Evolutionary conservation across 306 rosid species (phyloP).

Genomic region (Cucumis melo): DNA sequence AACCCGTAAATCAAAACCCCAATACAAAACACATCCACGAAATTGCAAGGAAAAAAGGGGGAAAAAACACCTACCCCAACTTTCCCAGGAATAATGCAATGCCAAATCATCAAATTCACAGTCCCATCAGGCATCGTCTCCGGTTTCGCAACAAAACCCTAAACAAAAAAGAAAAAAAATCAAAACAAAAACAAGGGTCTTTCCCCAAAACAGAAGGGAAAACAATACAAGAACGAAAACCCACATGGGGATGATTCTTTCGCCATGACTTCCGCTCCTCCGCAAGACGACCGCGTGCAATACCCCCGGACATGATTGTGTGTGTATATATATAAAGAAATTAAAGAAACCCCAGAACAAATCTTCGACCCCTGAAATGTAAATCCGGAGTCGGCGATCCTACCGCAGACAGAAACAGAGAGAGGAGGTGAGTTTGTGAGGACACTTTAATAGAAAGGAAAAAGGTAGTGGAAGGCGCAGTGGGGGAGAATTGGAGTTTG

Average conservation of each 20-base stretch:
- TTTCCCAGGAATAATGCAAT: conserved; percentile 93
- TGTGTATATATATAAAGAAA: conserved; percentile 1
- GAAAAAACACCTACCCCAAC: conserved; percentile 38
- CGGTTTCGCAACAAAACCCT: conserved; percentile 97
- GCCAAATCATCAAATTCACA: conserved; percentile 89
- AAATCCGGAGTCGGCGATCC: background rate
- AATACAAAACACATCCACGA: background rate
- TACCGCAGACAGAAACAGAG: background rate
- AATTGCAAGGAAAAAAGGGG: background rate
- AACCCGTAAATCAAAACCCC: background rate
- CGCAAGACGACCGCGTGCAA: conserved; percentile 87
- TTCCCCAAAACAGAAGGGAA: background rate
- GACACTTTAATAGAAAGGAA: background rate
- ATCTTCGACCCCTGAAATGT: background rate
- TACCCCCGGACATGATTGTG: conserved; percentile 32
- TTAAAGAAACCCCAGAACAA: background rate
- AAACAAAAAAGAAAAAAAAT: conserved; percentile 5
- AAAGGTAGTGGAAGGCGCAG: background rate
- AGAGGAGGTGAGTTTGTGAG: background rate
- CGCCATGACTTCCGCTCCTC: conserved; percentile 96
- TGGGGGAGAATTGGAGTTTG: background rate
- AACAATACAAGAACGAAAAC: conserved; percentile 12
- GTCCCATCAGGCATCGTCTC: conserved; percentile 70
- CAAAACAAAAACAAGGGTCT: background rate
- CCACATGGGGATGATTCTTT: conserved; percentile 87